A percentile compares a stretch with the other conserved stretches of the same genome.
These are phyloP conservation scores for Nannochloris sp. DNA, from an alignment of 139 green algal genomes.

Conservation along the genomic window DNA sequence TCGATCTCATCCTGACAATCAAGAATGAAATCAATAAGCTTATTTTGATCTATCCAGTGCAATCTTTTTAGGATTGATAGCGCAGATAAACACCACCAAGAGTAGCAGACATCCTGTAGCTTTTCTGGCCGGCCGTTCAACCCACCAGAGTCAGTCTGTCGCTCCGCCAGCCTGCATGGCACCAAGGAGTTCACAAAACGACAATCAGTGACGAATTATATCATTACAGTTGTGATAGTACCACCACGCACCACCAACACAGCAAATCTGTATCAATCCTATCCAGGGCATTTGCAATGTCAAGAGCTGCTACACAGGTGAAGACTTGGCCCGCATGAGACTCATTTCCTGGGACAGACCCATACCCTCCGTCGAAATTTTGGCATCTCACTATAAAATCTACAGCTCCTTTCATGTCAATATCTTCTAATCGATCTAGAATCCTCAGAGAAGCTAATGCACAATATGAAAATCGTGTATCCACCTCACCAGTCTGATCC, in stretches of 20 bases:
- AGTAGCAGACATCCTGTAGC: slow-evolving; percentile 73
- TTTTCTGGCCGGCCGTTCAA: slow-evolving; percentile 93
- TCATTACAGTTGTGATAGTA: slow-evolving; percentile 8
- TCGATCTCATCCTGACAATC: slow-evolving; percentile 85
- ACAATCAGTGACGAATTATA: not conserved
- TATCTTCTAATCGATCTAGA: slow-evolving; percentile 31
- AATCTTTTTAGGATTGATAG: slow-evolving; percentile 77
- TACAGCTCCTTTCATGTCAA: slow-evolving; percentile 67
- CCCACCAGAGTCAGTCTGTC: slow-evolving; percentile 80
- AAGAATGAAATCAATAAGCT: slow-evolving; percentile 77
- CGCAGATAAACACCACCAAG: slow-evolving; percentile 95
- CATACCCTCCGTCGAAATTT: slow-evolving; percentile 99
- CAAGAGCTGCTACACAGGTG: slow-evolving; percentile 81
- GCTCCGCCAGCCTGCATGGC: slow-evolving; percentile 56
- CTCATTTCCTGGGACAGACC: slow-evolving; percentile 68
- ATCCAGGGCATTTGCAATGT: slow-evolving; percentile 65
- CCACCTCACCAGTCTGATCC: slow-evolving; percentile 93
- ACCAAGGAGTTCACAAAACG: slow-evolving; percentile 24
- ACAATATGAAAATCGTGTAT: slow-evolving; percentile 95
- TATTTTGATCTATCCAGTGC: slow-evolving; percentile 86
- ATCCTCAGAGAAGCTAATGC: slow-evolving; percentile 71
- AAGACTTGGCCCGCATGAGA: slow-evolving; percentile 84
- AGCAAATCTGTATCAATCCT: slow-evolving; percentile 78
- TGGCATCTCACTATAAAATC: slow-evolving; percentile 72
- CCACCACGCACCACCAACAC: slow-evolving; percentile 79